These are phyloP conservation scores for Alternaria sp. DNA, from an alignment of 2,329 filamentous ascomycete species.

Conservation along the genomic window DNA sequence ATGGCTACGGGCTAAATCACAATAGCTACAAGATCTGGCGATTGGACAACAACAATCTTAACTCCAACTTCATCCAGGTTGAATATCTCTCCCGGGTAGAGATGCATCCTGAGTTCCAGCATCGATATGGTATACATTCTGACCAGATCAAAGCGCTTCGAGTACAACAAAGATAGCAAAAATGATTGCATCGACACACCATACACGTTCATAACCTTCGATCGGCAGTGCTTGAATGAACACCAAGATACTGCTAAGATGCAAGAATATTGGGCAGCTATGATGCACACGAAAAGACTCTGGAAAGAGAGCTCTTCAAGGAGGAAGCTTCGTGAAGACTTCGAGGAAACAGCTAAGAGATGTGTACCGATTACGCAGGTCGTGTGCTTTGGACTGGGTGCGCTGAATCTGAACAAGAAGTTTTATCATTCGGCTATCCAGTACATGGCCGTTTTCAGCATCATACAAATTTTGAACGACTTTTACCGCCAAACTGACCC, in stretches of 20 bases:
- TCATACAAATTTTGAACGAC: slow-evolving; percentile 13
- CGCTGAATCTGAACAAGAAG: slow-evolving; percentile 2
- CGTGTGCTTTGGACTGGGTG: slow-evolving; percentile 26
- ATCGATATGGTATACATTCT: neutral
- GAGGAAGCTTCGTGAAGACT: neutral
- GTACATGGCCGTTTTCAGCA: slow-evolving; percentile 24
- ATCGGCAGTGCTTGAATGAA: neutral
- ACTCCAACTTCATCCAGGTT: neutral
- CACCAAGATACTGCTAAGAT: neutral
- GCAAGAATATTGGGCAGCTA: neutral
- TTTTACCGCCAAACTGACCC: slow-evolving; percentile 1
- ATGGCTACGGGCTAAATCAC: neutral
- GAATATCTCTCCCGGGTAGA: slow-evolving; percentile 18
- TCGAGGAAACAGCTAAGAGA: neutral
- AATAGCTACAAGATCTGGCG: slow-evolving; percentile 5
- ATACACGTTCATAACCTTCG: neutral
- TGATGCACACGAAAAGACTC: neutral
- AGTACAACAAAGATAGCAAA: slow-evolving; percentile 1
- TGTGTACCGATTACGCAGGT: slow-evolving; percentile 16
- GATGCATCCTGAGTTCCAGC: slow-evolving; percentile 14
- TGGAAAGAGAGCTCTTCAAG: slow-evolving; percentile 3
- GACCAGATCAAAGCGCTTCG: neutral
- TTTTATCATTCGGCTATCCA: slow-evolving; percentile 20
- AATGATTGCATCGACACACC: slow-evolving; percentile 3
- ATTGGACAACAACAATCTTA: neutral